phyloP scores from a whole-genome alignment of 1,284 basidiomycete species.

The Ceratobasidium sp. region DNA sequence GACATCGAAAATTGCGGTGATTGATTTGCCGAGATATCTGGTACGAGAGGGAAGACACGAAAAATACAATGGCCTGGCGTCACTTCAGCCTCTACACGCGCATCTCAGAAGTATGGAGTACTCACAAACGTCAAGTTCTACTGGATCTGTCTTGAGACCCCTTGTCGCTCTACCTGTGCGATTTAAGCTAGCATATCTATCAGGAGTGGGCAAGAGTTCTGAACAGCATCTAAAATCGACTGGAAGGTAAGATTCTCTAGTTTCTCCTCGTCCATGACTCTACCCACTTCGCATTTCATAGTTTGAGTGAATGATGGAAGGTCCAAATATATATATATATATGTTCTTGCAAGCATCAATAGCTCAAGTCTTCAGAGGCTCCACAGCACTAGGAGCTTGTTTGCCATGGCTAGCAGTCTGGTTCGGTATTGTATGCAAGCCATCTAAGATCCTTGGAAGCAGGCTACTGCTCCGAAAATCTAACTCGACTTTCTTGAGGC shows the following conservation, averaged over 20 bases:
- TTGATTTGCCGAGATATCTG: not conserved
- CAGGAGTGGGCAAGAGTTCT: too few relatives aligned
- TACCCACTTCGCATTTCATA: not conserved
- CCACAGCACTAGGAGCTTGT: not conserved
- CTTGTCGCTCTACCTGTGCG: not conserved
- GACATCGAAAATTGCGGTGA: too few relatives aligned
- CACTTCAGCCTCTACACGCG: too few relatives aligned
- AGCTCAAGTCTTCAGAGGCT: slow-evolving; percentile 5
- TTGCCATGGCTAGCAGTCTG: not conserved
- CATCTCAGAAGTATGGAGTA: too few relatives aligned
- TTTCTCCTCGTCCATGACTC: not conserved
- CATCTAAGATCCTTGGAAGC: not conserved
- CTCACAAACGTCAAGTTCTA: not conserved
- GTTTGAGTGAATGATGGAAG: not conserved
- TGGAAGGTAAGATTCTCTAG: not conserved
- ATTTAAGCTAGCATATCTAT: too few relatives aligned
- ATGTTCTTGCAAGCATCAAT: not conserved
- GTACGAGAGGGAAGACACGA: not conserved
- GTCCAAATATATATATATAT: not conserved
- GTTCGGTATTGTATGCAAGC: not conserved
- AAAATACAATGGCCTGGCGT: not conserved
- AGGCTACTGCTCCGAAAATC: not conserved
- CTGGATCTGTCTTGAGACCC: not conserved
- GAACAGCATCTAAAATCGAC: not conserved
- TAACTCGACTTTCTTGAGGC: not conserved